phyloP scores from a whole-genome alignment of 352 stramenopile genomes.

The Phytophthora cajani region DNA sequence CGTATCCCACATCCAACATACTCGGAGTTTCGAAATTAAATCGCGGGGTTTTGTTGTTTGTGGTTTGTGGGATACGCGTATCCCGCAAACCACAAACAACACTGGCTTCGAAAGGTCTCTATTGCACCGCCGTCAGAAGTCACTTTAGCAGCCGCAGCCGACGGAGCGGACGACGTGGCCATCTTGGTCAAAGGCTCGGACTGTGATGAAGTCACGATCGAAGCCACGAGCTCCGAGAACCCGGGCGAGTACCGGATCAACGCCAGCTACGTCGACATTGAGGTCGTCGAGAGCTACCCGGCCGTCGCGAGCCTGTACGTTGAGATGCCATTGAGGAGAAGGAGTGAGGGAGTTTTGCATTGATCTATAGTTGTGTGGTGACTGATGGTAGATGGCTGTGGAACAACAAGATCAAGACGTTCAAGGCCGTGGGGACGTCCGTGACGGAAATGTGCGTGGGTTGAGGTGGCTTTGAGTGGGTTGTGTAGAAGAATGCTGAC shows the following conservation, averaged over 20 bases:
- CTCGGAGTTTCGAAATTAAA: too few relatives aligned
- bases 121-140: slow-evolving; percentile 26
- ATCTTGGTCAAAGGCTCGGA: slow-evolving; percentile 34
- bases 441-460: slow-evolving; percentile 53
- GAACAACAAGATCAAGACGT: slow-evolving; percentile 56
- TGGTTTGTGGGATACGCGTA: too few relatives aligned
- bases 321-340: neutral
- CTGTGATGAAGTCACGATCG: slow-evolving; percentile 35
- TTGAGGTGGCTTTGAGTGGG: neutral
- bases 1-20: too few relatives aligned
- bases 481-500: slow-evolving; percentile 18
- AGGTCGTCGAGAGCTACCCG: slow-evolving; percentile 37
- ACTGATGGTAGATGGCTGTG: slow-evolving; percentile 33
- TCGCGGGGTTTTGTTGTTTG: too few relatives aligned
- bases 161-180: slow-evolving; percentile 29
- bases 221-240: slow-evolving; percentile 27
- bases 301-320: slow-evolving; percentile 36
- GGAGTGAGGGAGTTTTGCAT: neutral
- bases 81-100: too few relatives aligned
- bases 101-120: too few relatives aligned
- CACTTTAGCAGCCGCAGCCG: slow-evolving; percentile 30
- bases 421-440: slow-evolving; percentile 35
- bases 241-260: slow-evolving; percentile 37
- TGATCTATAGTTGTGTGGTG: neutral
- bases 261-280: slow-evolving; percentile 37